phyloP scores from a whole-genome alignment of 1,139 yeast species.

The Casaregolazyma lundiana region DNA sequence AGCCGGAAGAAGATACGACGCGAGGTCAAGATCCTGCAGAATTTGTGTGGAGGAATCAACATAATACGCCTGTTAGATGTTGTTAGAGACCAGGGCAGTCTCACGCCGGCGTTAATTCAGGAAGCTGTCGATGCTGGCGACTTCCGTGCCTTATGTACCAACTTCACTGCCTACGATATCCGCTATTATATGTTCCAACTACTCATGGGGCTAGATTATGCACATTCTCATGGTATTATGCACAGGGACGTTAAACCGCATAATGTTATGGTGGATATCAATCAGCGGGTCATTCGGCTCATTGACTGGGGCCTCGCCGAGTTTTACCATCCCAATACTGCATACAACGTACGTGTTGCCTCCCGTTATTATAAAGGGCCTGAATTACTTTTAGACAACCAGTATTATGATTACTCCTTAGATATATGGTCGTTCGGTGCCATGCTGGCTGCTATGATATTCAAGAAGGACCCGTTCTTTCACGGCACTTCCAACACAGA shows the following conservation, averaged over 20 bases:
- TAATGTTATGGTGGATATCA: slow-evolving; percentile 92
- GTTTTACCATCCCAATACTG: slow-evolving; percentile 86
- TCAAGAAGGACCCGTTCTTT: slow-evolving; percentile 91
- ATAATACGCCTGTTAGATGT: slow-evolving; percentile 70
- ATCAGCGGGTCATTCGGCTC: slow-evolving; percentile 56
- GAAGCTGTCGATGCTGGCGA: slow-evolving; percentile 83
- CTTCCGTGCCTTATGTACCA: slow-evolving; percentile 80
- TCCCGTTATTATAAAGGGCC: slow-evolving; percentile 95
- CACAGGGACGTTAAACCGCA: slow-evolving; percentile 97
- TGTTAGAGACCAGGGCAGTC: slow-evolving; percentile 78
- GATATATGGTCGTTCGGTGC: slow-evolving; percentile 96
- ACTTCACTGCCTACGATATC: slow-evolving; percentile 70
- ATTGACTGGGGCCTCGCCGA: slow-evolving; percentile 98
- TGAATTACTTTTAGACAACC: slow-evolving; percentile 78
- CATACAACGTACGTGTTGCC: slow-evolving; percentile 91
- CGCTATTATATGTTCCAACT: slow-evolving; percentile 82
- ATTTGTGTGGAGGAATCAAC: slow-evolving; percentile 76
- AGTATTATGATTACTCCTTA: slow-evolving; percentile 84
- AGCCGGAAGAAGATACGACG: slow-evolving; percentile 88
- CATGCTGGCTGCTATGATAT: slow-evolving; percentile 94
- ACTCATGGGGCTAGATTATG: slow-evolving; percentile 76
- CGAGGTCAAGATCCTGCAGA: slow-evolving; percentile 82
- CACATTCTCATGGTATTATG: slow-evolving; percentile 94
- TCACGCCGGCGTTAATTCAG: slow-evolving; percentile 88
- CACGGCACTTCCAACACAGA: slow-evolving; percentile 93